Evolutionary conservation across 768 basidiomycete genomes (phyloP), one percentile per base, ranked within the genome.

Genomic region (Calvatia gigantea): DNA sequence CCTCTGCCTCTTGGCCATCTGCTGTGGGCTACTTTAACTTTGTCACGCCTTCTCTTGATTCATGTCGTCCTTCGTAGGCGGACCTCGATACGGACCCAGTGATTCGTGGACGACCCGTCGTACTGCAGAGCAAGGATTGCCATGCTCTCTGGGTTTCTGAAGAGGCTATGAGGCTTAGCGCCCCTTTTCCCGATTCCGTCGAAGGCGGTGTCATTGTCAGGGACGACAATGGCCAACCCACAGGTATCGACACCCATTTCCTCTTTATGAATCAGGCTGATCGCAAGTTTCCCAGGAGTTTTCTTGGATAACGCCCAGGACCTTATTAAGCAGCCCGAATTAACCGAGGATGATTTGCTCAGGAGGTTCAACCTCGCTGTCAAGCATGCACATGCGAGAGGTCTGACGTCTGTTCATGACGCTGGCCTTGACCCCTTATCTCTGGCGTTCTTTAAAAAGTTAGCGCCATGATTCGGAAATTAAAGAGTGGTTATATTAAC

Each of bases 141-240:
- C 94, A 96, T 69, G 92, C 91, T 0, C 73, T 91, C 5, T 96
- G 94, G 94, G 83, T 92, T 11, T 93, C 91, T 3, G 73, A 75
- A 3, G 77, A 70, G 42, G 81, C 85, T 2, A 71, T 95, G 2
- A 70, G 78, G 54, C 60, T 63, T 1, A 85, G 88, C 62, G 69
- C 75, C 7, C 82, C 85, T 14, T 76, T 92, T 21, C 90, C 94
- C 2, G 73, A 79, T 6, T 64, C 72, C 21, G 80, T 95, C 1
- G 87, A 91, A 42, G 95, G 94, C 5, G 94, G 94, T 4, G 64
- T 88, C 32, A 87, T 96, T 51, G 67, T 92, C 12, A 82, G 89
- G 7, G 85, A 94, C 67, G 69, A 68, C 2, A 52, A 66, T 25
- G 90, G 89, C 11, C 69, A 76, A 27, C 89, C 94, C 0, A 92